A percentile compares a stretch with the other conserved stretches of the same genome.
Evolutionary conservation across 176 grass and related monocot genomes (phyloP).

Genomic region (Carex myosuroides): DNA sequence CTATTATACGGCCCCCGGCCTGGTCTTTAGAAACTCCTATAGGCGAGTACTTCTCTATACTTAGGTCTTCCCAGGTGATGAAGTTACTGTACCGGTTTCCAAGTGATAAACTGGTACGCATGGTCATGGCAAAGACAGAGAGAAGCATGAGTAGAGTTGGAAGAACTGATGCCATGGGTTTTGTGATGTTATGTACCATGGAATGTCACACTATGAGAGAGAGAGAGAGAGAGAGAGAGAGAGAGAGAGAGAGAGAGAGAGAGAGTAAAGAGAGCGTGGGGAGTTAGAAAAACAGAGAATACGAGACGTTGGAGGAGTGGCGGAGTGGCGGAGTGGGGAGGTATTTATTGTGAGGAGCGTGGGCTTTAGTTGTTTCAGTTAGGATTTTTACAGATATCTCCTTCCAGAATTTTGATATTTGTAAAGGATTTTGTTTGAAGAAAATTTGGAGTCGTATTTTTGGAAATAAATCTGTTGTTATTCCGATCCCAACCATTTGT

Average conservation of each 20-base stretch:
- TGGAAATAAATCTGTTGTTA: no score
- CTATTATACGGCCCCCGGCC: slow-evolving; percentile 27
- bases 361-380: slow-evolving; percentile 1
- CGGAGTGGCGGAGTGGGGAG: slow-evolving; percentile 44
- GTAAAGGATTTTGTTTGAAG: neutral
- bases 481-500: no score
- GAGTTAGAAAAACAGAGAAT: slow-evolving; percentile 9
- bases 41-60: neutral
- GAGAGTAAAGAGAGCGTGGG: neutral
- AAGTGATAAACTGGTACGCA: neutral
- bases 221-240: neutral
- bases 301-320: slow-evolving; percentile 58
- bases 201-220: slow-evolving; percentile 11
- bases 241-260: neutral
- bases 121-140: neutral
- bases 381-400: neutral
- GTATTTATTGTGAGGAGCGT: slow-evolving; percentile 81
- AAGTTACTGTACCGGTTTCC: neutral
- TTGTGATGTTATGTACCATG: slow-evolving; percentile 4
- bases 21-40: neutral
- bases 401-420: neutral
- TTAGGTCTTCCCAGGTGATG: slow-evolving; percentile 81
- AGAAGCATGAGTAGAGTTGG: slow-evolving; percentile 13
- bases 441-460: neutral
- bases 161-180: neutral